These are phyloP conservation scores for Kurtzmaniella natalensis DNA, from an alignment of 1,139 yeast genomes.

Conservation along the genomic window DNA sequence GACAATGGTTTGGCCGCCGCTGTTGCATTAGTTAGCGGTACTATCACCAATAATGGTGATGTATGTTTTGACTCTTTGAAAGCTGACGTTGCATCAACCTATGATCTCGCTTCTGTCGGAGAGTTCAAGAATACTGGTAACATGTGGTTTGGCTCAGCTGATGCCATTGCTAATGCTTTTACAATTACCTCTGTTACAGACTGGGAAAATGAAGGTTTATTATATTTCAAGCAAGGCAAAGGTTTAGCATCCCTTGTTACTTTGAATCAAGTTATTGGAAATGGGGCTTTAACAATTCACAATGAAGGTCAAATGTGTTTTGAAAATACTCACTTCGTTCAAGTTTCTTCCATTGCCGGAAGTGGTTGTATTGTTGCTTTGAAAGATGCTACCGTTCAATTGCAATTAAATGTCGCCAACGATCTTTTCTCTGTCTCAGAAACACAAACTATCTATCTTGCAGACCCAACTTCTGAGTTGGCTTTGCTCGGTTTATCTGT, in stretches of 20 bases:
- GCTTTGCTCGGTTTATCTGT: constrained; percentile 13
- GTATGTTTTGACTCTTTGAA: no score
- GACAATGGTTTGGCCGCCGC: no score
- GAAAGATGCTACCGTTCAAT: constrained; percentile 12
- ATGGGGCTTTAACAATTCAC: no score
- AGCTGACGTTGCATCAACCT: no score
- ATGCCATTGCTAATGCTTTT: constrained; percentile 14
- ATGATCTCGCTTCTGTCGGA: no score
- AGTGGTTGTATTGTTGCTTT: constrained; percentile 19
- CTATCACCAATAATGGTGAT: no score
- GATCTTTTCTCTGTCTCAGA: constrained; percentile 11
- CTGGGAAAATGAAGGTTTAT: constrained; percentile 20
- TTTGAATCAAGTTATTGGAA: no score
- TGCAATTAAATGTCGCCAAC: constrained; percentile 15
- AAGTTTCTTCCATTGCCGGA: constrained; percentile 15
- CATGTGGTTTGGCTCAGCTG: constrained; percentile 24
- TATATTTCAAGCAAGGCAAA: constrained; percentile 19
- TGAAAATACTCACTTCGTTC: constrained; percentile 15
- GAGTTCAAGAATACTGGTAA: constrained; percentile 26
- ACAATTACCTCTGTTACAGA: constrained; percentile 18
- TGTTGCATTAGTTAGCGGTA: no score
- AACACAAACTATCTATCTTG: constrained; percentile 15
- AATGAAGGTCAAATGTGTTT: constrained; percentile 21
- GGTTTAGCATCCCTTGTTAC: constrained; percentile 16
- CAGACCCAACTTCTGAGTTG: constrained; percentile 13